phyloP scores from a whole-genome alignment of 768 basidiomycete genomes.

The Lentinula aciculospora region DNA sequence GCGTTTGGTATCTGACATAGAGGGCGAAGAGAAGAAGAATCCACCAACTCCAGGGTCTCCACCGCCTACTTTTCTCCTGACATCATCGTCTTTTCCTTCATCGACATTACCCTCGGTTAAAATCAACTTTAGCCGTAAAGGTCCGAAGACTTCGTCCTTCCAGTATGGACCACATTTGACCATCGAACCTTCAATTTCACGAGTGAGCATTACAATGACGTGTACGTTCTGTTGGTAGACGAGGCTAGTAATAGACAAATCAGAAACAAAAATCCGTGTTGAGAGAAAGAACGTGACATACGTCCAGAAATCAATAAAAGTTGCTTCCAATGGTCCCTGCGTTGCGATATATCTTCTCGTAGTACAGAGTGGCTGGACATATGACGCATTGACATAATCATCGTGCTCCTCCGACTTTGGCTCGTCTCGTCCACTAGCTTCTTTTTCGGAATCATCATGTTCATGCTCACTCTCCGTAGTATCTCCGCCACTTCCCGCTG shows the following conservation, averaged over 20 bases:
- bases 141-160: conserved; percentile 65
- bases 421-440: neutral
- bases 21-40: conserved; percentile 28
- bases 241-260: conserved; percentile 39
- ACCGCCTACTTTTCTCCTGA: conserved; percentile 16
- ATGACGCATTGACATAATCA: conserved; percentile 95
- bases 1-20: conserved; percentile 4
- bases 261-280: neutral
- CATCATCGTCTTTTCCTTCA: conserved; percentile 12
- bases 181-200: conserved; percentile 81
- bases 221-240: conserved; percentile 94
- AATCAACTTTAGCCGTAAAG: conserved; percentile 50
- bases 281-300: conserved; percentile 30
- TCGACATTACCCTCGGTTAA: conserved; percentile 14
- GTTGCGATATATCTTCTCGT: conserved; percentile 87
- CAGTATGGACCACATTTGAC: conserved; percentile 93
- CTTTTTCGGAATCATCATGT: neutral
- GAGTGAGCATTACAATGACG: conserved; percentile 95
- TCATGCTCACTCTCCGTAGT: conserved; percentile 5
- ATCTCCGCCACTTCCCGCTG: conserved; percentile 1
- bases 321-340: conserved; percentile 88
- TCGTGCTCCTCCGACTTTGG: conserved; percentile 41
- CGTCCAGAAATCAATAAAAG: conserved; percentile 94
- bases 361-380: conserved; percentile 83
- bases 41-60: conserved; percentile 13